Percentiles rank a stretch among this genome's conserved stretches.
Conservation (phyloP, 495 filamentous ascomycete genomes). For the Penicillium crystallinum region DNA sequence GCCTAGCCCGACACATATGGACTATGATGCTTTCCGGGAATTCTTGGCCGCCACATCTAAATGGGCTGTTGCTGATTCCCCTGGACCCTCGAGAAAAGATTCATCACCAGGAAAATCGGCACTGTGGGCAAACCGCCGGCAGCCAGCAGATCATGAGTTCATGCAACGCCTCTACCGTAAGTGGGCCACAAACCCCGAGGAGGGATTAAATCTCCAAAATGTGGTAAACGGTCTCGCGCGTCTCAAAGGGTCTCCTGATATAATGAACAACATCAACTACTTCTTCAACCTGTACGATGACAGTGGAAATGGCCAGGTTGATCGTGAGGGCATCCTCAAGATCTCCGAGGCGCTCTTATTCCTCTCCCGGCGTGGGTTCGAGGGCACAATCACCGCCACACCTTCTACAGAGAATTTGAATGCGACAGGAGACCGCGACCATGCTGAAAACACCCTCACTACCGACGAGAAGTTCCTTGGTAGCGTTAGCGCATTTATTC, state of each 20-base stretch:
- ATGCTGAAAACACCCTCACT: constrained; percentile 37
- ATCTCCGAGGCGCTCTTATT: constrained; percentile 95
- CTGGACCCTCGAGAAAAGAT: constrained; percentile 54
- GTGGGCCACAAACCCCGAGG: constrained; percentile 75
- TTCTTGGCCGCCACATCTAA: constrained; percentile 82
- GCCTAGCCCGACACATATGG: constrained; percentile 84
- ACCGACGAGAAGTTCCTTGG: constrained; percentile 77
- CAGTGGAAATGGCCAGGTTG: constrained; percentile 84
- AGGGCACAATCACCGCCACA: constrained; percentile 57
- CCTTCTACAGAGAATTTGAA: constrained; percentile 34
- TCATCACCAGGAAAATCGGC: constrained; percentile 42
- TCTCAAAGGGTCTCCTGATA: constrained; percentile 87
- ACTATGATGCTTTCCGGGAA: constrained; percentile 91
- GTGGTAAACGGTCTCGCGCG: constrained; percentile 86
- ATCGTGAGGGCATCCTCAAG: constrained; percentile 89
- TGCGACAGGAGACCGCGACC: constrained; percentile 17
- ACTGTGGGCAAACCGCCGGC: constrained; percentile 70
- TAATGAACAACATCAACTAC: constrained; percentile 95
- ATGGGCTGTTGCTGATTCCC: constrained; percentile 86
- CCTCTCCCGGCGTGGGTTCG: constrained; percentile 81
- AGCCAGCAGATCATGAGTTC: constrained; percentile 94
- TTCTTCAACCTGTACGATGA: constrained; percentile 98
- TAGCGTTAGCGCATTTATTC: constrained; percentile 91
- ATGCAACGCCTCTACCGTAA: constrained; percentile 80
- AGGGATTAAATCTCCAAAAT: constrained; percentile 77